Base-by-base conservation (phyloP, 169 alveolate species). In the Plasmodium billcollinsi region DNA sequence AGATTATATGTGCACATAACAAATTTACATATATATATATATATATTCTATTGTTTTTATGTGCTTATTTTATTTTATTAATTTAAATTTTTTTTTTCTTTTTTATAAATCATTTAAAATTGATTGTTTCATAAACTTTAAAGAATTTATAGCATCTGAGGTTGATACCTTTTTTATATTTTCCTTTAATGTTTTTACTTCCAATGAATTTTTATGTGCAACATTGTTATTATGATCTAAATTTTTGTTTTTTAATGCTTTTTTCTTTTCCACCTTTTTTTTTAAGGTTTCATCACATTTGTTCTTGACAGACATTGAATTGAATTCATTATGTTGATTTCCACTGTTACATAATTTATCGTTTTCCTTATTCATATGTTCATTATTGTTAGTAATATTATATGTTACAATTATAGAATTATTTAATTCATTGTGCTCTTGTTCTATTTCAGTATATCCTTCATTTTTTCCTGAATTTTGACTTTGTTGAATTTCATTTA, bases 31-130 rank as follows among this genome's bases (percentile, higher is more conserved):
- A 18, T 15, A 54, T 15, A 54, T 54, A 18, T 18, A 59, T 54
- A 18, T 18, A 26, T 26, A 2, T 66, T 66, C 14, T 66, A 29
- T 66, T 66, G 29, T 29, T 66, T 47, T 50, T 26, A 14, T 14
- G n/a, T 49, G 15, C 47, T 15, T 54, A 15, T 18, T 54, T 52
- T 26, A 29, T 18, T 9, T 14, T 26, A 15, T 24, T 73, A 54
- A 1, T 54, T 14, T 73, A 3, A 14, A 65, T 52, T 54, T 24
- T 29, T 59, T 63, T 45, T 62, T 26, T 26, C 50, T 59, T 74
- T 74, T 74, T 83, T 69, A 83, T 63, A 83, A 83, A 62, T 83
- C 91, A 69, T 69, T 83, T 69, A 83, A 72, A 61, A 83, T 83
- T 18, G 91, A 83, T 49, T 69, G 91, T 63, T 83, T 83, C 91